phyloP scores from a whole-genome alignment of 2,329 filamentous ascomycete genomes.

The Bertia moriformis region DNA sequence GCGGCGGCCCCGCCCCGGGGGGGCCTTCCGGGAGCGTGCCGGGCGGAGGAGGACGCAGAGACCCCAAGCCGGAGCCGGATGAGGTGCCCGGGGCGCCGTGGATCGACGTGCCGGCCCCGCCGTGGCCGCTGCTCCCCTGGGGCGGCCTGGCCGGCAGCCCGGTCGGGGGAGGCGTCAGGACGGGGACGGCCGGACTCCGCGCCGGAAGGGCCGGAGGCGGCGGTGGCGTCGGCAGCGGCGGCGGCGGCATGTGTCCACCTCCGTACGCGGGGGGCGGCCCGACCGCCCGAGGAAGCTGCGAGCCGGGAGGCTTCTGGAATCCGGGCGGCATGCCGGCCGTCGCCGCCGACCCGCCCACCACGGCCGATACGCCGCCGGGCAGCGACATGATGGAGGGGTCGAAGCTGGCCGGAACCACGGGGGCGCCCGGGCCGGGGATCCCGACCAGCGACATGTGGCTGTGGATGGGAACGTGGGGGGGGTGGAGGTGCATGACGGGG shows the following conservation, averaged over 20 bases:
- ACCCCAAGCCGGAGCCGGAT: too few relatives aligned
- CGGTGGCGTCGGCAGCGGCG: too few relatives aligned
- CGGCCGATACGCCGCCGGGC: neutral
- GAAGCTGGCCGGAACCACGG: constrained; percentile 3
- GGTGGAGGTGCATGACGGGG: constrained; percentile 2
- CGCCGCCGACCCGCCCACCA: neutral
- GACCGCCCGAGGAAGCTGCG: too few relatives aligned
- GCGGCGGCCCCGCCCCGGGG: constrained; percentile 19
- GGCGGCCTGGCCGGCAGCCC: constrained; percentile 53
- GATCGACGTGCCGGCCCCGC: constrained; percentile 42
- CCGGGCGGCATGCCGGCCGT: constrained; percentile 12
- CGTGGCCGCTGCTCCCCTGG: constrained; percentile 51
- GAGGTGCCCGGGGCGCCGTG: constrained; percentile 21
- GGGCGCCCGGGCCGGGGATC: neutral
- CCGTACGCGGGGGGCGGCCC: constrained; percentile 17
- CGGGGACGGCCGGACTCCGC: constrained; percentile 24
- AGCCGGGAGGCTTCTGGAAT: too few relatives aligned
- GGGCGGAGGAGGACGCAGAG: too few relatives aligned
- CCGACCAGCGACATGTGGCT: neutral
- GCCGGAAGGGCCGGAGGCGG: too few relatives aligned
- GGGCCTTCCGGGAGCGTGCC: constrained; percentile 21
- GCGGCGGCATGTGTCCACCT: constrained; percentile 17
- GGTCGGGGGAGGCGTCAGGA: constrained; percentile 39
- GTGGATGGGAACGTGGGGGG: constrained; percentile 12
- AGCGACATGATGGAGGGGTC: constrained; percentile 5